Base-by-base conservation (phyloP, 257 asterid genomes). In the Plantago ovata region DNA sequence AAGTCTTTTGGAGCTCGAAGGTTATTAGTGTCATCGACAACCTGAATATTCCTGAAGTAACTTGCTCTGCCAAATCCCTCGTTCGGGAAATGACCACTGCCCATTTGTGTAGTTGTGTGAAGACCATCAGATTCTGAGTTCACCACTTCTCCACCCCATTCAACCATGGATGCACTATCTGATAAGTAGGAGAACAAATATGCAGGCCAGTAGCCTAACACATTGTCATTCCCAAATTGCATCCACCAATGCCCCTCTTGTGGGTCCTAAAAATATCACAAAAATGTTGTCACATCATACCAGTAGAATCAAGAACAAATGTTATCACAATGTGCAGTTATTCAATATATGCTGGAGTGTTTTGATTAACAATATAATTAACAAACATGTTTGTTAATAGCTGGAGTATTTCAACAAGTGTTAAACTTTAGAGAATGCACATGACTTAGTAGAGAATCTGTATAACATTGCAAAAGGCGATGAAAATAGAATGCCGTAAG, bases 71-170 rank as follows among this genome's bases (percentile, higher is more conserved):
- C 81, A 18, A 85, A 89, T 9, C 95, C 96, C 75, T 89, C 96
- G 0, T 61, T 77, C 0, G 96, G 89, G 46, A 89, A 85, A 73
- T 81, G 94, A 8, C 96, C 96, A 58, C 95, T 89, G 2, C 96
- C 96, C 96, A 89, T 89, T 56, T 89, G 89, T 13, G 96, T 89
- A 16, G 89, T 85, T 24, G 96, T 85, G 72, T 89, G 96, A 32
- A 72, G 59, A 18, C 91, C 95, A 38, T 85, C 94, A 0, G 91
- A 77, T 18, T 71, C 74, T 1, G 82, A 71, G 72, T 89, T 89
- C 72, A 89, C 95, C 9, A 89, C 94, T 58, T 89, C 96, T 13
- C 96, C 96, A 7, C 96, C 96, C 96, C 97, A 89, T 69, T 89
- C 89, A 22, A 89, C 56, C 92, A 81, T 68, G 2, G 94, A 69